Conservation (phyloP, 441 rosid genomes). For the Croton setiger region DNA sequence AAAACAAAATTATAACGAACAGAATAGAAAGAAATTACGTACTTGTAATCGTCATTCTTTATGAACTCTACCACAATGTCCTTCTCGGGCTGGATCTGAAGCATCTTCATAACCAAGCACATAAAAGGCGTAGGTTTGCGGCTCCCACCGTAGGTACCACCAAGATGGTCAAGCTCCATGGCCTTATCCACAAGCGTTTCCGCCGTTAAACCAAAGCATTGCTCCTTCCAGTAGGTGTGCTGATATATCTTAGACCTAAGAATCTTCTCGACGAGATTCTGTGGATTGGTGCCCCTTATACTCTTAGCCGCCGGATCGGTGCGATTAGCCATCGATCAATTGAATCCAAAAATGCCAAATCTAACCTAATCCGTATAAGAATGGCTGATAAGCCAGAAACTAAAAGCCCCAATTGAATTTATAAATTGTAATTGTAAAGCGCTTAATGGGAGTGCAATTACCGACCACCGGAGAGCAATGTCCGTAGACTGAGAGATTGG, state of each 20-base stretch:
- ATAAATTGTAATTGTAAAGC: too few relatives aligned
- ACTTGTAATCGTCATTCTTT: conserved; percentile 94
- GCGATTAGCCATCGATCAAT: conserved; percentile 69
- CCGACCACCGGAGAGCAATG: too few relatives aligned
- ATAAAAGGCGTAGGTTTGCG: conserved; percentile 91
- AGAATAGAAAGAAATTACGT: neutral
- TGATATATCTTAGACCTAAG: conserved; percentile 81
- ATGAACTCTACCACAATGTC: conserved; percentile 94
- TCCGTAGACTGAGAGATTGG: too few relatives aligned
- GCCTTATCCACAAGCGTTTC: conserved; percentile 97
- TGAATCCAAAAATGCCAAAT: neutral
- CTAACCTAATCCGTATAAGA: neutral
- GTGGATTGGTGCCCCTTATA: conserved; percentile 90
- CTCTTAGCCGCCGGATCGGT: conserved; percentile 89
- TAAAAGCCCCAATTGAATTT: too few relatives aligned
- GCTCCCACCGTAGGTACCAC: conserved; percentile 83
- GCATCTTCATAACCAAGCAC: conserved; percentile 87
- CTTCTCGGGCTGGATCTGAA: conserved; percentile 95
- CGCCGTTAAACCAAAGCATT: conserved; percentile 88
- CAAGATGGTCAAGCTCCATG: conserved; percentile 93
- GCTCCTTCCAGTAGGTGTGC: conserved; percentile 95
- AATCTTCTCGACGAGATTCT: conserved; percentile 89
- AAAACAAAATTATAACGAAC: neutral
- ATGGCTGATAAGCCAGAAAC: too few relatives aligned
- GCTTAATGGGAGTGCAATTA: too few relatives aligned